Evolutionary conservation across 2,329 filamentous ascomycete genomes (phyloP).

Genomic region (Hypoxylon sp.): DNA sequence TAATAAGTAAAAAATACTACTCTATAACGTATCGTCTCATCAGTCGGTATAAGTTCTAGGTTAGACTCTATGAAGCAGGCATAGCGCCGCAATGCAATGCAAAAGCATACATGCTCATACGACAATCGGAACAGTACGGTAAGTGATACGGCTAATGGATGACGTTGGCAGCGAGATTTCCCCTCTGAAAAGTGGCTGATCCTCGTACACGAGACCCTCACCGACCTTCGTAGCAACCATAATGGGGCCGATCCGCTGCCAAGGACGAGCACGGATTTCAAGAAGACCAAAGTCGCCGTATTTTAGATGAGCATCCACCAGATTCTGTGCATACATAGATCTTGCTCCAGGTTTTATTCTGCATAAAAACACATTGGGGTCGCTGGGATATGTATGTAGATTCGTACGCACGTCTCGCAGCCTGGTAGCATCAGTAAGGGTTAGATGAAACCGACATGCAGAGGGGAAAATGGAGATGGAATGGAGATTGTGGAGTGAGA

Average conservation of each 20-base stretch:
- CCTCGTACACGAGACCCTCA: slow-evolving; percentile 15
- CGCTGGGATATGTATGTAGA: background rate
- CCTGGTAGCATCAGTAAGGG: slow-evolving; percentile 11
- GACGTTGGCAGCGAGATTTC: slow-evolving; percentile 10
- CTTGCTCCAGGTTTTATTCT: slow-evolving; percentile 26
- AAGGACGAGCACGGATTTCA: slow-evolving; percentile 29
- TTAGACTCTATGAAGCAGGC: background rate
- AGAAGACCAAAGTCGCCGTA: slow-evolving; percentile 11
- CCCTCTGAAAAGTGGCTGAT: slow-evolving; percentile 12
- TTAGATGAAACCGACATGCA: background rate
- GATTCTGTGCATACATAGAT: slow-evolving; percentile 28
- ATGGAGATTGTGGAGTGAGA: slow-evolving; percentile 28
- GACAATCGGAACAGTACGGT: slow-evolving; percentile 10
- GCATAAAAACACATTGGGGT: slow-evolving; percentile 14
- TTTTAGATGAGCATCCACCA: slow-evolving; percentile 25
- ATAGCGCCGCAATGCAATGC: slow-evolving; percentile 10
- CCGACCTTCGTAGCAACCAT: slow-evolving; percentile 19
- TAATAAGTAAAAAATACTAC: background rate
- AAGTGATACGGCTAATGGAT: slow-evolving; percentile 4
- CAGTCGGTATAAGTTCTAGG: slow-evolving; percentile 2
- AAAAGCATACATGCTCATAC: slow-evolving; percentile 6
- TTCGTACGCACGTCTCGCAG: slow-evolving; percentile 10
- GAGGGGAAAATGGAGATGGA: slow-evolving; percentile 21
- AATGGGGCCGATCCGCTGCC: slow-evolving; percentile 25
- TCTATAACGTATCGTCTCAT: background rate